Evolutionary conservation across 2,329 filamentous ascomycete species (phyloP).

Genomic region (Trichoderma koningii): DNA sequence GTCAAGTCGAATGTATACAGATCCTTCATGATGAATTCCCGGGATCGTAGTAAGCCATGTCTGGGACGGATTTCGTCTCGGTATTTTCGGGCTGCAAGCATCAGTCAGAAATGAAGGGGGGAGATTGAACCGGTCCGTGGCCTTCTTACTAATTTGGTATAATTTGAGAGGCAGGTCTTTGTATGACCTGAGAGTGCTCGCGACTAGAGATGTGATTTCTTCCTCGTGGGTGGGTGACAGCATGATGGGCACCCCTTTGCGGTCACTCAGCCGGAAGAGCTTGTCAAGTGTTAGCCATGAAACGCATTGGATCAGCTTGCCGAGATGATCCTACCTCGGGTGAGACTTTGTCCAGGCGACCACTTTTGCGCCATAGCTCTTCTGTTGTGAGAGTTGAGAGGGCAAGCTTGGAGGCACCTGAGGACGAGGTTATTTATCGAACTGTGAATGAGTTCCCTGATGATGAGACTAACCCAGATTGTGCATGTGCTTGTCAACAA

Average conservation of each 20-base stretch:
- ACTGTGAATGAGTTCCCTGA: neutral
- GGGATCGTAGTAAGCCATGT: constrained; percentile 81
- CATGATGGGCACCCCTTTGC: constrained; percentile 72
- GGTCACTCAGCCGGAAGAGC: constrained; percentile 79
- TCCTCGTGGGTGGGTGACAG: constrained; percentile 95
- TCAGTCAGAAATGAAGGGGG: constrained; percentile 30
- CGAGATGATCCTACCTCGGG: constrained; percentile 61
- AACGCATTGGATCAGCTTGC: no score
- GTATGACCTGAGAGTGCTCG: constrained; percentile 73
- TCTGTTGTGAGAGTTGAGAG: constrained; percentile 86
- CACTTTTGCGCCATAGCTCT: constrained; percentile 78
- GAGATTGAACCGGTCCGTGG: no score
- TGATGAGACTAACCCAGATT: constrained; percentile 58
- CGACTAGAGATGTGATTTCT: constrained; percentile 84
- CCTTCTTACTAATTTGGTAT: constrained; percentile 77
- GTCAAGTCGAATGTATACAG: constrained; percentile 90
- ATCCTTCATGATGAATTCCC: constrained; percentile 98
- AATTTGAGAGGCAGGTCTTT: constrained; percentile 82
- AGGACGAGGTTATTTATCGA: neutral
- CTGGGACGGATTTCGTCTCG: constrained; percentile 88
- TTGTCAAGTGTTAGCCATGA: constrained; percentile 42
- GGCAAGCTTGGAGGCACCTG: constrained; percentile 76
- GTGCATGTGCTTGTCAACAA: constrained; percentile 90
- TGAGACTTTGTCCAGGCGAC: constrained; percentile 70
- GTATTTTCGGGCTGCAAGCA: constrained; percentile 75